Evolutionary conservation across 345 rosid genomes (phyloP).

Genomic region (Acer yangbiense): DNA sequence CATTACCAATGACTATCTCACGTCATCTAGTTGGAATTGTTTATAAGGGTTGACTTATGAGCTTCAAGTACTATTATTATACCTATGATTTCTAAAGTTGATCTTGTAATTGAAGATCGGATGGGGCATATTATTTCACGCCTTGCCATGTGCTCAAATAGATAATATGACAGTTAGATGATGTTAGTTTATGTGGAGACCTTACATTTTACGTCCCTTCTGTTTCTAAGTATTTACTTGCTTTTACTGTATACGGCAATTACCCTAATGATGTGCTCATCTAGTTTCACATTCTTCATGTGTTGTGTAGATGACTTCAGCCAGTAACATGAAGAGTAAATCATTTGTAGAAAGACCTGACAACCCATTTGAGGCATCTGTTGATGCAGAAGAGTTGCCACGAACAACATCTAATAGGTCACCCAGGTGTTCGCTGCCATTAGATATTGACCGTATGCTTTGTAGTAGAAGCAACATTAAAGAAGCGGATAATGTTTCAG

Average conservation of each 20-base stretch:
- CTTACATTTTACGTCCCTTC: not conserved
- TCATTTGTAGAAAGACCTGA: conserved; percentile 23
- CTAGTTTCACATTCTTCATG: not conserved
- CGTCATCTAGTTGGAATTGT: not conserved
- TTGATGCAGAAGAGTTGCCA: conserved; percentile 31
- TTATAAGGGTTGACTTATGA: not conserved
- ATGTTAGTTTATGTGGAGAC: not conserved
- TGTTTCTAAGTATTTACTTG: not conserved
- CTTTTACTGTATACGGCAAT: not conserved
- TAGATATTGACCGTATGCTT: conserved; percentile 15
- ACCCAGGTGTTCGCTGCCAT: conserved; percentile 23
- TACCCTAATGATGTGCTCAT: not conserved
- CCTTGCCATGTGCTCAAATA: not conserved
- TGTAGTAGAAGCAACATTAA: not conserved
- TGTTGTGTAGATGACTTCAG: conserved; percentile 42
- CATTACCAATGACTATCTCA: not conserved
- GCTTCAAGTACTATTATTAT: not conserved
- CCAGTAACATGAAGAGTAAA: conserved; percentile 31
- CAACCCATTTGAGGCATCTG: conserved; percentile 28
- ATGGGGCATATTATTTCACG: not conserved
- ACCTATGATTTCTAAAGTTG: not conserved
- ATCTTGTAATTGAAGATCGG: not conserved
- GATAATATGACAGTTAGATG: not conserved
- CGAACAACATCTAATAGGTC: conserved; percentile 18
- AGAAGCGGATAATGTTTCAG: conserved; percentile 30